Base-by-base conservation (phyloP, 108 stramenopile species). In the Nitzschia putrida region DNA sequence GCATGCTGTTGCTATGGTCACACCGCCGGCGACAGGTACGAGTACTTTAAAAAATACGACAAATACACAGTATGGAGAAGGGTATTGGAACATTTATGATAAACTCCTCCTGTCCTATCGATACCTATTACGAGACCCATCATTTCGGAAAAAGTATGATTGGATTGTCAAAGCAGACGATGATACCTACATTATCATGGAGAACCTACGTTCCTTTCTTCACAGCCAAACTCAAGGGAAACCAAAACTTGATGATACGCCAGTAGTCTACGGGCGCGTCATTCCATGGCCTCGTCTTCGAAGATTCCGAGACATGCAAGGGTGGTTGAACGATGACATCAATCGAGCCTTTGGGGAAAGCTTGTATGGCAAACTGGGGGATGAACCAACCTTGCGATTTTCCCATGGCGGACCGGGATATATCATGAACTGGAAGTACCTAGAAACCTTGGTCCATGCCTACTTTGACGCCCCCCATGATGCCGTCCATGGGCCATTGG, bases 91-190 rank as follows among this genome's bases (percentile, higher is more conserved):
- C 2, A 52, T 66, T n/a, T 66, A 40, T 37, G 52, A 66, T n/a
- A 66, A 66, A 53, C 53, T 66, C 3, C 11, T 53, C 5, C 52
- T 53, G 34, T 53, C 64, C 50, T 24, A 53, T 13, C 34, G 39
- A 16, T 20, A 40, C 13, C 12, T 55, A 13, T 2, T 60, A 18
- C n/a, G 8, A 16, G 42, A 53, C 64, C 34, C 26, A 53, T 53
- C 29, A 2, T 14, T 44, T 24, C 13, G 23, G 7, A 4, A 64
- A 21, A 24, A 66, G 11, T 66, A 38, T 66, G 64, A 66, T 34
- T 66, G 64, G 64, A 53, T 66, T 8, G 50, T 66, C 64, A 66
- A 66, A 24, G 64, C 64, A 14, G 64, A 66, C n/a, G 64, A 66
- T n/a, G 64, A 66, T 23, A 66, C 64, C 52, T 66, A 53, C 23